These are phyloP conservation scores for Casaregolazyma suthepensis DNA, from an alignment of 1,139 yeast genomes.

Conservation along the genomic window DNA sequence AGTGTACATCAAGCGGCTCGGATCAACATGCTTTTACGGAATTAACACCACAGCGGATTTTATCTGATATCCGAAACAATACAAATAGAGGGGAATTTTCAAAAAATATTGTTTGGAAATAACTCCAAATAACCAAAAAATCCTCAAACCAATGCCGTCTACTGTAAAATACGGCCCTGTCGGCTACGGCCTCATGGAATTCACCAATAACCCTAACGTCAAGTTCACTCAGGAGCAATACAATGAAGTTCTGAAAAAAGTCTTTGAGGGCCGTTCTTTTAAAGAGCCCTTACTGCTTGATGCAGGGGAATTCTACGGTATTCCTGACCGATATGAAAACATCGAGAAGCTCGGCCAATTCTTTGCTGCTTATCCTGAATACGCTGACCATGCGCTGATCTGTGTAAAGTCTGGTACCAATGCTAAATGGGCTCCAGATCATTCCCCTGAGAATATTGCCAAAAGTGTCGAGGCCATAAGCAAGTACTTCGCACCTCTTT, in stretches of 20 bases:
- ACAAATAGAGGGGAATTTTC: not conserved
- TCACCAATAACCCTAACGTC: constrained; percentile 48
- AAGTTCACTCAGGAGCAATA: constrained; percentile 41
- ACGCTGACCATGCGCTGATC: constrained; percentile 52
- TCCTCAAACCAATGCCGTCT: not conserved
- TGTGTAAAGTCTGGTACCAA: constrained; percentile 52
- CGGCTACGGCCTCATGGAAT: constrained; percentile 63
- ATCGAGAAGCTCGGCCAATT: constrained; percentile 53
- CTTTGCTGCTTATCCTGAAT: constrained; percentile 50
- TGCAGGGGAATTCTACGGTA: constrained; percentile 76
- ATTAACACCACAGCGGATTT: not conserved
- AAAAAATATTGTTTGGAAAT: too few species aligned
- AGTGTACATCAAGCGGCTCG: not conserved
- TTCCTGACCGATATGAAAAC: constrained; percentile 41
- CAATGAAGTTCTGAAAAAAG: constrained; percentile 42
- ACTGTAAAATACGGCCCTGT: constrained; percentile 13
- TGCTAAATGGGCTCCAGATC: constrained; percentile 47
- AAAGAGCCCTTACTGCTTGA: constrained; percentile 39
- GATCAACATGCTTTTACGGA: not conserved
- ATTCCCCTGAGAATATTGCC: not conserved
- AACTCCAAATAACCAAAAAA: not conserved
- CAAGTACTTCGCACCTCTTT: not conserved
- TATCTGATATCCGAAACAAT: not conserved
- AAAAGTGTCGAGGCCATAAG: not conserved
- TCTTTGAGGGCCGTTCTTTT: constrained; percentile 48